A percentile compares a stretch with the other conserved stretches of the same genome.
These are phyloP conservation scores for Fusarium pilosicola DNA, from an alignment of 2,329 filamentous ascomycete species.

Conservation along the genomic window DNA sequence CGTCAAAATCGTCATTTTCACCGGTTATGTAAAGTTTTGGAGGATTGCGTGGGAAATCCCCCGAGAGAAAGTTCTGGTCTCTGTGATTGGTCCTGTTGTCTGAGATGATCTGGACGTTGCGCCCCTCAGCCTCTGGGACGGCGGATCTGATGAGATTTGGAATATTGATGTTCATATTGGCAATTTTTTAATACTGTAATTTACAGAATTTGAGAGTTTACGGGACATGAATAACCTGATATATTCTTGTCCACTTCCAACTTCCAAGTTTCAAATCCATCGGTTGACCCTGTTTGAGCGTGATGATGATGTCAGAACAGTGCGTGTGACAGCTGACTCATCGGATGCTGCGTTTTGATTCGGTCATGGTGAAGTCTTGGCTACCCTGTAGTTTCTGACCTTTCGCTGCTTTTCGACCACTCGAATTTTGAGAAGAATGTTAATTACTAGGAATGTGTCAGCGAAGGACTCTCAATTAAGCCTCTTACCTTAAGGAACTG, in stretches of 20 bases:
- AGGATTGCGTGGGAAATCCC: conserved; percentile 50
- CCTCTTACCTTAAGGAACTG: no score
- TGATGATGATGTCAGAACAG: conserved; percentile 31
- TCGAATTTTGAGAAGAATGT: rapidly evolving
- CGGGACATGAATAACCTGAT: neutral
- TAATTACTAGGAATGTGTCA: rapidly evolving
- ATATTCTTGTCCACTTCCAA: conserved; percentile 21
- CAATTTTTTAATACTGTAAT: neutral
- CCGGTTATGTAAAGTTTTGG: conserved; percentile 56
- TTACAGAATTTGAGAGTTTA: rapidly evolving
- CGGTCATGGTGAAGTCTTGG: rapidly evolving
- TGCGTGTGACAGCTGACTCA: conserved; percentile 6
- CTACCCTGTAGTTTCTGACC: neutral
- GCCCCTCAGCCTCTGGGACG: conserved; percentile 46
- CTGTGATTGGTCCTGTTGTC: conserved; percentile 51
- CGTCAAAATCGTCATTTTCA: conserved; percentile 56
- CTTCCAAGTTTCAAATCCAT: conserved; percentile 28
- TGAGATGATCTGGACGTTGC: conserved; percentile 46
- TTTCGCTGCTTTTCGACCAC: neutral
- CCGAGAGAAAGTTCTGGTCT: conserved; percentile 55
- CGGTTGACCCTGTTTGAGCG: conserved; percentile 11
- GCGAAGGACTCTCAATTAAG: rapidly evolving
- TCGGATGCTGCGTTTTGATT: neutral
- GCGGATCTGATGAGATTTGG: conserved; percentile 46
- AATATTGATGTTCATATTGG: conserved; percentile 43